Base-by-base conservation (phyloP, 495 filamentous ascomycete species). In the Penicillium taxi region DNA sequence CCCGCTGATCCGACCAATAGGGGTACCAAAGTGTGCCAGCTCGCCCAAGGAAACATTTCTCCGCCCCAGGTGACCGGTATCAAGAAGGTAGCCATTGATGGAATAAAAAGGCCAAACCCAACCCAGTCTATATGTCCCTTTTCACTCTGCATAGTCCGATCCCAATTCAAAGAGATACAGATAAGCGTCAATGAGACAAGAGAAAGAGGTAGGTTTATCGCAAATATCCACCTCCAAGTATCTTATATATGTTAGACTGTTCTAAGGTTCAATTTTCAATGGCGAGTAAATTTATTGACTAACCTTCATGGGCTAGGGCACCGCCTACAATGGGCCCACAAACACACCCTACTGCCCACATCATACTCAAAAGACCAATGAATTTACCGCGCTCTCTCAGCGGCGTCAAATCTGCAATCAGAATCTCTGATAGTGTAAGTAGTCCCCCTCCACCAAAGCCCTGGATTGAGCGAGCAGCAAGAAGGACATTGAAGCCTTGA, bases 221-320 rank as follows among this genome's bases (percentile, higher is more conserved):
- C 84, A 50, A 82, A 83, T 36, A 77, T 72, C 78, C 75, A 79
- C 21, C 73, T 35, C 74, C 73, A 78, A 0, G 63, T 63, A 20
- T 64, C 62, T n/a, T 47, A 47, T 27, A n/a, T n/a, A n/a, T n/a
- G n/a, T n/a, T n/a, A n/a, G n/a, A n/a, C n/a, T n/a, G n/a, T n/a
- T n/a, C n/a, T n/a, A n/a, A n/a, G n/a, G n/a, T n/a, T n/a, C n/a
- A n/a, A n/a, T n/a, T n/a, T n/a, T n/a, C n/a, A n/a, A n/a, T n/a
- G n/a, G n/a, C n/a, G n/a, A n/a, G n/a, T n/a, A n/a, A n/a, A n/a
- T n/a, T n/a, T n/a, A n/a, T n/a, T n/a, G n/a, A n/a, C n/a, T n/a
- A n/a, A n/a, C n/a, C n/a, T n/a, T 58, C 21, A 2, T 41, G 35
- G 24, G 68, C 46, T 0, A 45, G 44, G 0, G 58, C 64, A 26